Percentiles rank a stretch among this genome's conserved stretches.
Evolutionary conservation across 805 yeast genomes (phyloP).

Genomic region (Maudiozyma bulderi): DNA sequence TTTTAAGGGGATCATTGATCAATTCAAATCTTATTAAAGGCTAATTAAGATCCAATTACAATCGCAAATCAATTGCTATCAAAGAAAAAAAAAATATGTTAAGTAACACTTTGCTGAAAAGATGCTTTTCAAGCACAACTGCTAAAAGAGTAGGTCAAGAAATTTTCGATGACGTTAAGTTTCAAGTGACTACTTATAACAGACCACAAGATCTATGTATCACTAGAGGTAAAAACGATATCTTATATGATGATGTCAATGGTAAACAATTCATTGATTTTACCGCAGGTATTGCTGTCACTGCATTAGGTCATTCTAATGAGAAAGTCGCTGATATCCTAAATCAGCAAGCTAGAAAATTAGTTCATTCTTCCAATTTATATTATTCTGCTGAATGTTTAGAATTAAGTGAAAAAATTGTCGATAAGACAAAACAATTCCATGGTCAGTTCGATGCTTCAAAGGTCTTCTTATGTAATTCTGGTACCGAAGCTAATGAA

Average conservation of each 20-base stretch:
- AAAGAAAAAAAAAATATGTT: not conserved
- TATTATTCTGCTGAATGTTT: slow-evolving; percentile 81
- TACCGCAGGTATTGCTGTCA: slow-evolving; percentile 94
- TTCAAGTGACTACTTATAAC: slow-evolving; percentile 66
- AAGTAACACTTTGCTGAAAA: slow-evolving; percentile 11
- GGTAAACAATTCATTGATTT: slow-evolving; percentile 77
- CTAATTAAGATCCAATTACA: too few species aligned
- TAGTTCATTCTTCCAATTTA: slow-evolving; percentile 79
- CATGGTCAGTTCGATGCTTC: slow-evolving; percentile 81
- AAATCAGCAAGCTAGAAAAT: slow-evolving; percentile 57
- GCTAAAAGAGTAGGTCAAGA: slow-evolving; percentile 7
- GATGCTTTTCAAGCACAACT: slow-evolving; percentile 10
- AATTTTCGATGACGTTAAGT: slow-evolving; percentile 5
- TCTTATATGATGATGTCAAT: slow-evolving; percentile 64
- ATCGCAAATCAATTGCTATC: too few species aligned
- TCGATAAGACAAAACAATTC: slow-evolving; percentile 53
- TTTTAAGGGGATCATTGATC: not conserved
- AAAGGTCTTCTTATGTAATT: slow-evolving; percentile 59
- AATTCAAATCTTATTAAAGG: too few species aligned
- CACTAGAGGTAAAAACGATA: slow-evolving; percentile 74
- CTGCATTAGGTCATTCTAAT: slow-evolving; percentile 84
- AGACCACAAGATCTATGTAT: slow-evolving; percentile 64
- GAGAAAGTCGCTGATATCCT: slow-evolving; percentile 63
- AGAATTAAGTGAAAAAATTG: slow-evolving; percentile 60
- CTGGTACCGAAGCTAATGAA: slow-evolving; percentile 76